Evolutionary conservation across 2,329 filamentous ascomycete species (phyloP).

Genomic region (Ceratocystis papillata): DNA sequence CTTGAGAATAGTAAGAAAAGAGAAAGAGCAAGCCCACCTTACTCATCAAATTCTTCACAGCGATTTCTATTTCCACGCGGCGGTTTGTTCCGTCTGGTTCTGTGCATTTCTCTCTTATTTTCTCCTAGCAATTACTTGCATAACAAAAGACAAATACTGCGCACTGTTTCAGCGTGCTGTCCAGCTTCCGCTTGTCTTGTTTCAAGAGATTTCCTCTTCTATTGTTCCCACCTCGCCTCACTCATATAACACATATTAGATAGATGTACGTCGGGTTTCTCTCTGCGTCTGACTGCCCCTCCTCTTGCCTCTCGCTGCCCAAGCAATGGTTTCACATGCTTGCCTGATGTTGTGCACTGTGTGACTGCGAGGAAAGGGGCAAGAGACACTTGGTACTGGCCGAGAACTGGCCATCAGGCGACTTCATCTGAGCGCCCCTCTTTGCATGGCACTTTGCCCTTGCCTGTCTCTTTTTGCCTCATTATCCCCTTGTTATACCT

Average conservation of each 20-base stretch:
- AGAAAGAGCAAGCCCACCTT: background rate
- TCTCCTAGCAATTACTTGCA: background rate
- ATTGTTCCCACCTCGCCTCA: too few species aligned
- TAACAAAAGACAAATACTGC: too few species aligned
- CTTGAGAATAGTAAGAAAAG: background rate
- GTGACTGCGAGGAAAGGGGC: background rate
- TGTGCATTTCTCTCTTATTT: background rate
- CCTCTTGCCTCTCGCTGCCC: background rate
- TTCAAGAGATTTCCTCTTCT: too few species aligned
- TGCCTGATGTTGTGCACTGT: background rate
- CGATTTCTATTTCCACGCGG: background rate
- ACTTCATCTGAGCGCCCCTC: background rate
- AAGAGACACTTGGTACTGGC: background rate
- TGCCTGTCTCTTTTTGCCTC: background rate
- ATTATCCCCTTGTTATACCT: background rate
- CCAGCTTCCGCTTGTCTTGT: too few species aligned
- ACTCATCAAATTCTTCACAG: background rate
- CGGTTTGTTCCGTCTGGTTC: background rate
- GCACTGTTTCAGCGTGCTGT: too few species aligned
- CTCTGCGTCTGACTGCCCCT: background rate
- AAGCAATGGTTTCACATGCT: background rate
- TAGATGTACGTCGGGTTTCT: too few species aligned
- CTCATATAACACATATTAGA: too few species aligned
- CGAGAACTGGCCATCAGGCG: background rate
- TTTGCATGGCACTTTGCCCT: constrained; percentile 1